Evolutionary conservation across 1,284 basidiomycete genomes (phyloP).

Genomic region (Meripilus lineatus): DNA sequence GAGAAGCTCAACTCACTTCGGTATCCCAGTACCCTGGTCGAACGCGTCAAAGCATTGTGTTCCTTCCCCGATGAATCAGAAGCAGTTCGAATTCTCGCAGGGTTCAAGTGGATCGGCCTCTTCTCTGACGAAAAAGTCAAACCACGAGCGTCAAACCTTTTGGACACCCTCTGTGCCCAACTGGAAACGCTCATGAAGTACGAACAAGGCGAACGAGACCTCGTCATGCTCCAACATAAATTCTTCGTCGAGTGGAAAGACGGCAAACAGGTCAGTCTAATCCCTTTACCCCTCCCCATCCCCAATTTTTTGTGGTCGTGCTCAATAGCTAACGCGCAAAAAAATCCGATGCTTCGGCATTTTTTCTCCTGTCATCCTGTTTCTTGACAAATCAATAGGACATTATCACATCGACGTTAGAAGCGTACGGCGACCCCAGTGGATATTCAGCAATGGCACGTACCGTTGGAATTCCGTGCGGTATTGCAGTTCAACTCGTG

Average conservation of each 20-base stretch:
- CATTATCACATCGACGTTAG: conserved; percentile 88
- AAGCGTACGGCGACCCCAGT: conserved; percentile 82
- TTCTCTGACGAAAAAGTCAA: conserved; percentile 71
- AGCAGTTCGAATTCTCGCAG: conserved; percentile 75
- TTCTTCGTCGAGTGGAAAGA: conserved; percentile 87
- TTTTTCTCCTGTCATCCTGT: background rate
- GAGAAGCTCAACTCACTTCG: conserved; percentile 4
- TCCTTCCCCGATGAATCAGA: conserved; percentile 71
- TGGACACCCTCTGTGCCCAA: conserved; percentile 92
- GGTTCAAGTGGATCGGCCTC: conserved; percentile 91
- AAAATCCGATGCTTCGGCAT: background rate
- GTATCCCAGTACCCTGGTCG: conserved; percentile 52
- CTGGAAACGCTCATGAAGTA: conserved; percentile 94
- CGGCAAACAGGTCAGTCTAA: conserved; percentile 61
- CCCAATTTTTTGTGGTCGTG: conserved; percentile 9
- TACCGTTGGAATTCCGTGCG: conserved; percentile 91
- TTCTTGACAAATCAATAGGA: too few relatives aligned
- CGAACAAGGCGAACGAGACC: conserved; percentile 86
- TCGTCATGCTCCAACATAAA: conserved; percentile 98
- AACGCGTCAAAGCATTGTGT: conserved; percentile 66
- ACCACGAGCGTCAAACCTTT: conserved; percentile 73
- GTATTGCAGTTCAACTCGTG: conserved; percentile 85
- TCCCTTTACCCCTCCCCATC: conserved; percentile 6
- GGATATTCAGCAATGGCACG: conserved; percentile 94
- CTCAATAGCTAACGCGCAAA: too few relatives aligned